Base-by-base conservation (phyloP, 1,139 yeast genomes). In the Kodamaea alishanica region DNA sequence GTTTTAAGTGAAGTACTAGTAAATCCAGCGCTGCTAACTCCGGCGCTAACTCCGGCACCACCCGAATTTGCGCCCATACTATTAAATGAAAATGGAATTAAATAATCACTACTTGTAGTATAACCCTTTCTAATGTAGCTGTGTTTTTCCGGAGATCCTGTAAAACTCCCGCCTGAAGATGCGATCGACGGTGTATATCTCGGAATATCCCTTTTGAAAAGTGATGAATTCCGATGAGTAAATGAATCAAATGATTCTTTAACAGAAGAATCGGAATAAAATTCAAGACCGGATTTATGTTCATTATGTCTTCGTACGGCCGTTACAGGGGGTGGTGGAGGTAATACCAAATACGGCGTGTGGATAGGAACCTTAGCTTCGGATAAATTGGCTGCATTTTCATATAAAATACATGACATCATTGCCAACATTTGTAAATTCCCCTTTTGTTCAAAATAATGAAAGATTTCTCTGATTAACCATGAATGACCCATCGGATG, bases 361-460 rank as follows among this genome's bases (percentile, higher is more conserved):
- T 75, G 74, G 27, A 74, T 62, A 0, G 80, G 79, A 1, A 73
- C 56, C 25, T 44, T 47, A 26, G 55, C 43, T 24, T 40, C 43
- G 9, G 41, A 45, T 29, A 56, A 38, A 33, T 58, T 60, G 10
- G 45, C 47, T 9, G 55, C 43, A 43, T 74, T 71, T 41, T 77
- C 81, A 49, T 60, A 70, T 42, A 77, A 51, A 3, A 88, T 73
- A 61, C 96, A 87, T 2, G 94, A 79, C 55, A 89, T 63, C 86
- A 86, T 84, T 1, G 96, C 96, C 15, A 92, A 67, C 96, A 90
- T 88, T 57, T 90, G 97, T 20, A 87, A 65, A 52, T 90, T 84
- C 3, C 81, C 80, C 35, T 68, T 58, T 30, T 53, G 61, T 51
- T 84, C 94, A 53, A 83, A 89, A 50, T 83, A 81, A 1, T 63